These are phyloP conservation scores for Phylloporus gajari DNA, from an alignment of 1,284 basidiomycete genomes.

Conservation along the genomic window DNA sequence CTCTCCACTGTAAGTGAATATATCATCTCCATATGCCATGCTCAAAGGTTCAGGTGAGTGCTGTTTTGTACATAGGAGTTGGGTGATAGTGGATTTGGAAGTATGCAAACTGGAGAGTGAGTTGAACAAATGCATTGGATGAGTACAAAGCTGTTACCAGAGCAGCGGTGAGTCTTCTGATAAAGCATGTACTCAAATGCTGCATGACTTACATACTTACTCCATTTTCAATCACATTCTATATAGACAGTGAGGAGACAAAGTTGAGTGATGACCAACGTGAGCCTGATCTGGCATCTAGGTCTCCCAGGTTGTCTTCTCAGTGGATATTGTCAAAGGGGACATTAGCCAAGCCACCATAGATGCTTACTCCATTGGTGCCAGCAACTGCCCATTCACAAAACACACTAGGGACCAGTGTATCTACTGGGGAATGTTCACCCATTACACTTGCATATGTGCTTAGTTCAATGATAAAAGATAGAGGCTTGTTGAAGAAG, in stretches of 20 bases:
- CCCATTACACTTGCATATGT: conserved; percentile 89
- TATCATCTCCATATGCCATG: conserved; percentile 95
- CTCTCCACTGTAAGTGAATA: conserved; percentile 83
- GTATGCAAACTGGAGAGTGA: conserved; percentile 82
- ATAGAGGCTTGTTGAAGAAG: conserved; percentile 93
- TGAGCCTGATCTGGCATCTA: conserved; percentile 24
- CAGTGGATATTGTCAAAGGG: conserved; percentile 25
- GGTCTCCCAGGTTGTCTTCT: conserved; percentile 11
- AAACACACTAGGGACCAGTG: conserved; percentile 91
- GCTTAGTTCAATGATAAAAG: conserved; percentile 86
- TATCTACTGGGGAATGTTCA: conserved; percentile 94
- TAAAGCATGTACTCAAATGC: not conserved
- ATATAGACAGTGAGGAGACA: conserved; percentile 73
- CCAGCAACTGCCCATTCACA: conserved; percentile 79
- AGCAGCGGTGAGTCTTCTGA: not conserved
- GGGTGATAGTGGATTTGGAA: conserved; percentile 81
- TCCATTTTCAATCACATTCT: conserved; percentile 76
- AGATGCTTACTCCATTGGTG: conserved; percentile 36
- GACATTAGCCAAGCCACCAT: conserved; percentile 27
- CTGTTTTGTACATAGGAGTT: conserved; percentile 95
- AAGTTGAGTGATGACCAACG: conserved; percentile 80
- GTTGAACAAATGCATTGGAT: conserved; percentile 90
- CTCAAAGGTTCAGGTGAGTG: conserved; percentile 89
- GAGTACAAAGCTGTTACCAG: conserved; percentile 70
- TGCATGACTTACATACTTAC: conserved; percentile 65